Evolutionary conservation across 2,329 filamentous ascomycete genomes (phyloP).

Genomic region (Fusarium veterinarium): DNA sequence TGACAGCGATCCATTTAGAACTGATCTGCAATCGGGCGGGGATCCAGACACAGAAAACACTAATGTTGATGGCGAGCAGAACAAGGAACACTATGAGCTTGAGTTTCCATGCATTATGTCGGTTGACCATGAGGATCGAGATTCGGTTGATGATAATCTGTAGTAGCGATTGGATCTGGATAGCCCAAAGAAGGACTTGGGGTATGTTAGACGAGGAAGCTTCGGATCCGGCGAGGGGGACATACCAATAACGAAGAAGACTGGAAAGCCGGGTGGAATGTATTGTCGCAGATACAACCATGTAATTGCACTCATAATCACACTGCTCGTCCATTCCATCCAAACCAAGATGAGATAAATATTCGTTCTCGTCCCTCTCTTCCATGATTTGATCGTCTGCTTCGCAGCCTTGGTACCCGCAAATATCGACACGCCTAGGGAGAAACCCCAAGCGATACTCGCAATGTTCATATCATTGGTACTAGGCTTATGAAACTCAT

Average conservation of each 20-base stretch:
- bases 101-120: conserved; percentile 51
- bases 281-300: conserved; percentile 44
- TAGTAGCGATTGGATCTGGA: conserved; percentile 62
- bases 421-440: conserved; percentile 44
- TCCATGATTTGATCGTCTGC: conserved; percentile 44
- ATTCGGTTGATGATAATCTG: conserved; percentile 69
- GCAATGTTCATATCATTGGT: conserved; percentile 45
- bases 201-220: neutral
- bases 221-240: accelerated
- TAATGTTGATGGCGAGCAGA: conserved; percentile 63
- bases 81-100: conserved; percentile 58
- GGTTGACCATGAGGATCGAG: conserved; percentile 58
- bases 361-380: conserved; percentile 39
- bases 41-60: conserved; percentile 66
- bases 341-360: conserved; percentile 42
- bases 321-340: conserved; percentile 41
- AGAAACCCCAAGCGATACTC: conserved; percentile 45
- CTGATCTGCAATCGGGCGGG: conserved; percentile 61
- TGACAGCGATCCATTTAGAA: conserved; percentile 57
- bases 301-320: conserved; percentile 43
- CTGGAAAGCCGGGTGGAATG: conserved; percentile 40
- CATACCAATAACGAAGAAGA: conserved; percentile 43
- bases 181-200: conserved; percentile 50
- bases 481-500: conserved; percentile 32
- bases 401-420: conserved; percentile 38